Evolutionary conservation across 441 rosid genomes (phyloP), one percentile per base, ranked within the genome.

Genomic region (Gossypium schwendimanii): DNA sequence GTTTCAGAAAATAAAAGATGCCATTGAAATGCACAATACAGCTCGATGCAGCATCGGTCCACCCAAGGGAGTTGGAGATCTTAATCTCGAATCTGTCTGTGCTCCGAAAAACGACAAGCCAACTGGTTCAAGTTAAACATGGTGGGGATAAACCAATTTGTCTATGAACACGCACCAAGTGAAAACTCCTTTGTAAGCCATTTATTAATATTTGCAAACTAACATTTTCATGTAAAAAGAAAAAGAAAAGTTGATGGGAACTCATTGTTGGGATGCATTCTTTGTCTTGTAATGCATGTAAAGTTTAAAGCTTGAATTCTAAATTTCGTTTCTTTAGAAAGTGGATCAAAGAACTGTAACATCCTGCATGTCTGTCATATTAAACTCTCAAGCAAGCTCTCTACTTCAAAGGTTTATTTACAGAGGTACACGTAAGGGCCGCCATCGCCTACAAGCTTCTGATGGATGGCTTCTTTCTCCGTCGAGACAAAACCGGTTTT

Each of bases 1-100:
- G 97, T 94, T 94, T 82, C 98, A 92, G 79, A 94, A 91, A 81
- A 90, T 94, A 74, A 94, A 94, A 83, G 97, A 89, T 69, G 97
- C 93, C 4, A 89, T 92, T 33, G 69, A 79, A 81, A 80, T 69
- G 79, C 98, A 94, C 85, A 82, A 81, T 76, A 81, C 91, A 0
- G 87, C 69, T 7, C 90, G 84, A 47, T 82, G 87, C 89, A 85
- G 93, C 84, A 75, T 79, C 0, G 84, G 88, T 64, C 91, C 96
- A 4, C 73, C 88, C 12, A 88, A 77, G 70, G 87, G 85, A 73
- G 84, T 85, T 18, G 97, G 86, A 82, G 93, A 85, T 41, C 81
- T 92, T 14, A 84, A 84, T 36, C 85, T 89, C 50, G 92, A 88
- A 75, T 73, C 85, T n/a, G 67, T 83, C 52, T 74, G 84, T 11